These are phyloP conservation scores for Alternaria consortialis DNA, from an alignment of 2,329 filamentous ascomycete species.

Conservation along the genomic window DNA sequence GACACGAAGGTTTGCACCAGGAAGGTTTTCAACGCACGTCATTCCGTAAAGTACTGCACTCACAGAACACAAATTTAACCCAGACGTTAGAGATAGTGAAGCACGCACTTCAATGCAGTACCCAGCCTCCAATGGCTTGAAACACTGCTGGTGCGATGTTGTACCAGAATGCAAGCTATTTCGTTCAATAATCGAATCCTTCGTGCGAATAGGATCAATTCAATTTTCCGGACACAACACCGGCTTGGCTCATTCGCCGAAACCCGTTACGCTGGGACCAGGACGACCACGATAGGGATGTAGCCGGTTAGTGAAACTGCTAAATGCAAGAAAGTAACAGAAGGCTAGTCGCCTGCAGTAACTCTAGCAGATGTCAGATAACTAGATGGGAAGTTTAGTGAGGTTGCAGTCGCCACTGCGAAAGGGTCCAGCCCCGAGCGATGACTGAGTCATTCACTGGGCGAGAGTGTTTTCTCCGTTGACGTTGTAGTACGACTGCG, in stretches of 20 bases:
- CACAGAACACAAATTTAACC: conserved; percentile 1
- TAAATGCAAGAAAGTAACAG: conserved; percentile 12
- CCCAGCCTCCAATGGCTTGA: conserved; percentile 12
- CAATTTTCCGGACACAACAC: conserved; percentile 13
- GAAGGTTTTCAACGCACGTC: conserved; percentile 15
- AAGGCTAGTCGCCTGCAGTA: conserved; percentile 4
- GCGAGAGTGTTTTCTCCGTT: conserved; percentile 8
- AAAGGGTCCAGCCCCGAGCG: conserved; percentile 3
- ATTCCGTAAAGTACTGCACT: conserved; percentile 10
- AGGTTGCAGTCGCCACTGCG: background rate
- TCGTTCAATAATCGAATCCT: conserved; percentile 3
- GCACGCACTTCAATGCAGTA: conserved; percentile 3
- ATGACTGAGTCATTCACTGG: conserved; percentile 11
- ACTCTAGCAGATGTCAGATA: conserved; percentile 11
- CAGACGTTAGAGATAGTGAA: conserved; percentile 2
- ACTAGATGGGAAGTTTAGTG: conserved; percentile 6
- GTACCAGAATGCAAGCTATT: conserved; percentile 9
- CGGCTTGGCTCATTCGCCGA: conserved; percentile 18
- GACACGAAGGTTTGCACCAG: conserved; percentile 7
- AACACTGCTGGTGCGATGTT: conserved; percentile 16
- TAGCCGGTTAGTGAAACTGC: conserved; percentile 31
- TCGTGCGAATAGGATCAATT: conserved; percentile 8
- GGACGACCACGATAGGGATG: conserved; percentile 14
- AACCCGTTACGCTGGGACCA: conserved; percentile 2
- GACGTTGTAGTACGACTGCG: background rate